Conservation (phyloP, 768 basidiomycete genomes). For the Lentinula lateritia region DNA sequence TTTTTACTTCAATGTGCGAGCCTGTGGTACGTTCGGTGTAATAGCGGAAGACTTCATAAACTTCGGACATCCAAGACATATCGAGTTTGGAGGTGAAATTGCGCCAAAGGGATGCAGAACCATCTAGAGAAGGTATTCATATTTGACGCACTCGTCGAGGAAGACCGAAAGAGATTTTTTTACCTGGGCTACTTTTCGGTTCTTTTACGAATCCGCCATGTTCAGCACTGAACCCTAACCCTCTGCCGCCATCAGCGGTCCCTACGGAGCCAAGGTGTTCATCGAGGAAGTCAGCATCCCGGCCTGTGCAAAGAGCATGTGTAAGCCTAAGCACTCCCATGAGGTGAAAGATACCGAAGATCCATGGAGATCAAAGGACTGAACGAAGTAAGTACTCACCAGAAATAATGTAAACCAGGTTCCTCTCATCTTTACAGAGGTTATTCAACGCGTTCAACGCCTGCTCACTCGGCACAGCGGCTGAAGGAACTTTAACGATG, state of each 20-base stretch:
- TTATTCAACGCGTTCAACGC: constrained; percentile 70
- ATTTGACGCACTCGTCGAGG: not conserved
- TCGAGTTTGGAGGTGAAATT: constrained; percentile 91
- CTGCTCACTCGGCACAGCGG: constrained; percentile 73
- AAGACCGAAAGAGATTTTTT: not conserved
- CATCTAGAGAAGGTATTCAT: not conserved
- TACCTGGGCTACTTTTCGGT: constrained; percentile 39
- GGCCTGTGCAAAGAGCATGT: constrained; percentile 28
- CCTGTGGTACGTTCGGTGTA: constrained; percentile 97
- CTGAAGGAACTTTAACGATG: constrained; percentile 90
- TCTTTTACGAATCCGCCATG: constrained; percentile 90
- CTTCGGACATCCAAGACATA: constrained; percentile 98
- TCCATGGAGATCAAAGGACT: not conserved
- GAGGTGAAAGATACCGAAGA: too few relatives aligned
- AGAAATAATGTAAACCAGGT: constrained; percentile 95
- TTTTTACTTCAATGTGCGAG: constrained; percentile 95
- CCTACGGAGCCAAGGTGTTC: constrained; percentile 81
- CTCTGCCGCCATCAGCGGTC: constrained; percentile 17
- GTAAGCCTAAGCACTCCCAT: too few relatives aligned
- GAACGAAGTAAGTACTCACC: constrained; percentile 20
- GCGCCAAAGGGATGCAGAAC: constrained; percentile 42
- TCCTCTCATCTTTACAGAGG: constrained; percentile 76
- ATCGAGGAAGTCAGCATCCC: constrained; percentile 89
- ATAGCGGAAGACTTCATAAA: constrained; percentile 92
- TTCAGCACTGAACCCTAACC: constrained; percentile 90